Evolutionary conservation across 2,329 filamentous ascomycete genomes (phyloP).

Genomic region (Diaporthe ampelina): DNA sequence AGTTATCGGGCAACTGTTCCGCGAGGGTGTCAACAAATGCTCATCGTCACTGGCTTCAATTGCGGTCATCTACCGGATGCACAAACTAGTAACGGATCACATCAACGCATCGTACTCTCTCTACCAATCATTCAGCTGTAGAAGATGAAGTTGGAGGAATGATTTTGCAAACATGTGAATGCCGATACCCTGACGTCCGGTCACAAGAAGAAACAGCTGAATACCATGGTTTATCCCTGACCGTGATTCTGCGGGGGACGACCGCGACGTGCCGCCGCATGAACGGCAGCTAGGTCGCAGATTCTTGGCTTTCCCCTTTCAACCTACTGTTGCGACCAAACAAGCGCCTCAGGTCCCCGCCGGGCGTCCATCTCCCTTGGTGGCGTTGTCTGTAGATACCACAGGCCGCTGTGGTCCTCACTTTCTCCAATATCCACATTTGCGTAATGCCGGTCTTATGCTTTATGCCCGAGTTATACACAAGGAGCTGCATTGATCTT

Average conservation of each 20-base stretch:
- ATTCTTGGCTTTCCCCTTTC: slow-evolving; percentile 29
- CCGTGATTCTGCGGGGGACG: slow-evolving; percentile 19
- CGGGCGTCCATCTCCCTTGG: background rate
- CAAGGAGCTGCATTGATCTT: slow-evolving; percentile 33
- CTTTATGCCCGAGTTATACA: slow-evolving; percentile 24
- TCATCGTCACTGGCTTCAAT: background rate
- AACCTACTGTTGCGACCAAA: slow-evolving; percentile 22
- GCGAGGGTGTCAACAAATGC: background rate
- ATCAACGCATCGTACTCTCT: background rate
- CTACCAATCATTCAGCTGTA: background rate
- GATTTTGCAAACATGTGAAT: slow-evolving; percentile 8
- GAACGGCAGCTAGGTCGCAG: slow-evolving; percentile 23
- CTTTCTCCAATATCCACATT: background rate
- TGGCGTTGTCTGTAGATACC: background rate
- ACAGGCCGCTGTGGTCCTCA: background rate
- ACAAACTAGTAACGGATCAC: background rate
- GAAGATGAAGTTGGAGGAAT: background rate
- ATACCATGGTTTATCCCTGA: slow-evolving; percentile 25
- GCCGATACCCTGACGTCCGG: background rate
- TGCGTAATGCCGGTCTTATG: slow-evolving; percentile 28
- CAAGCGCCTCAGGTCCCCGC: slow-evolving; percentile 12
- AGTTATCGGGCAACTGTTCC: background rate
- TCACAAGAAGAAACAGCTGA: slow-evolving; percentile 21
- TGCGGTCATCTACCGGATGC: background rate
- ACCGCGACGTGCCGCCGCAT: slow-evolving; percentile 18